Base-by-base conservation (phyloP, 257 asterid genomes). In the Misopates orontium region DNA sequence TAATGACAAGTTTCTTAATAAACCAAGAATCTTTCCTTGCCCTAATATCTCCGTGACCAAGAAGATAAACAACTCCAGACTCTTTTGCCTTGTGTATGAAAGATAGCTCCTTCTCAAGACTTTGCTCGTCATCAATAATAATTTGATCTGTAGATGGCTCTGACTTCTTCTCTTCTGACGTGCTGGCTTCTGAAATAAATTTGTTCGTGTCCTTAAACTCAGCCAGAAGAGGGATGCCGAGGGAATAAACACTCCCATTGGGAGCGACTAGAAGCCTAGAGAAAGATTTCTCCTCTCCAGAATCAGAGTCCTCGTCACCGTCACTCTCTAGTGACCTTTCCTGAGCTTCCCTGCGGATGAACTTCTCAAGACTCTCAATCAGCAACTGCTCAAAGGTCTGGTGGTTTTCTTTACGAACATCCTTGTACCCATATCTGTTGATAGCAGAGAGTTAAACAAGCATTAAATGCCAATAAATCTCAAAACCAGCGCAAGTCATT, bases 381-480 rank as follows among this genome's bases (percentile, higher is more conserved):
- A 91, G 85, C 78, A 91, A 78, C 80, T 94, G 96, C 87, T 94
- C 99, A 56, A 94, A 90, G 23, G 80, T 83, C 79, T 86, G 95
- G 83, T 86, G 96, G 78, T 81, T 87, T 84, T 90, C 97, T 80
- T 90, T 90, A 62, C 92, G 98, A 51, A 78, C 93, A 67, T 94
- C 99, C 86, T 90, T 94, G 95, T 94, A 94, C 22, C 99, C 99
- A 52, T 94, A 94, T 74, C 99, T 94, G 88, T 81, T 58, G 52
- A 50, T n/a, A 22, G 71, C 53, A 68, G 70, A 68, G 70, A 48
- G 57, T 42, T 49, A 70, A 55, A 62, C 49, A 66, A 24, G 22
- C 39, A 52, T 25, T 12, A 31, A 60, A 28, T 23, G 63, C 58
- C 42, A 41, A 25, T 2, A 39, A 24, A 59, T 51, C 22, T 62